Conservation (phyloP, 257 asterid species). For the Capsicum baccatum region DNA sequence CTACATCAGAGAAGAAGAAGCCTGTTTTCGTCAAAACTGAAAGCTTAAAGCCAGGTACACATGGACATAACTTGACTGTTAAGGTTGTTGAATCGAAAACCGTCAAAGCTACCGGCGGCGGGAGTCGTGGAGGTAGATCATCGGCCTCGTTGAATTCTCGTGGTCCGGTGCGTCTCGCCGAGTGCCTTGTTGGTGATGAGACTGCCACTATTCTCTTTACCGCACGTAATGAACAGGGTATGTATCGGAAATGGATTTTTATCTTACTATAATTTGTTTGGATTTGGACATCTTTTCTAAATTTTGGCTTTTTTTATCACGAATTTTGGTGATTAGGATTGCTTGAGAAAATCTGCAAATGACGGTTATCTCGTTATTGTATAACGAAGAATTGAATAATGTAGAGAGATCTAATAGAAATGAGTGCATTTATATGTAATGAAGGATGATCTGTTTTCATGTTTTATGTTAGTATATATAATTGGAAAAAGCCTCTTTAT, state of each 20-base stretch:
- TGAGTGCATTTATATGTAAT: background rate
- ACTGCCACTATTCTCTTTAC: conserved; percentile 48
- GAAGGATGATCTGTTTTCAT: conserved; percentile 14
- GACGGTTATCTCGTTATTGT: background rate
- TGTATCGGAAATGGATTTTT: background rate
- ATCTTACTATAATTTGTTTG: background rate
- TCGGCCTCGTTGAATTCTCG: conserved; percentile 39
- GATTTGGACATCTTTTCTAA: background rate
- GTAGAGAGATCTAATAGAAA: background rate
- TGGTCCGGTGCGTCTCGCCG: conserved; percentile 40
- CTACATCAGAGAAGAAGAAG: conserved; percentile 42
- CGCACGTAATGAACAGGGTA: conserved; percentile 53
- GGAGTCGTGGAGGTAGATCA: conserved; percentile 32
- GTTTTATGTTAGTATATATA: background rate
- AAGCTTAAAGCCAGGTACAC: conserved; percentile 50
- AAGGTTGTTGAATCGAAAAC: conserved; percentile 46
- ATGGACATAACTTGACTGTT: conserved; percentile 50
- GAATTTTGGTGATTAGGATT: background rate
- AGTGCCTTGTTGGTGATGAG: conserved; percentile 52
- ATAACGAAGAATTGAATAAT: background rate
- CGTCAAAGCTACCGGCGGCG: conserved; percentile 31
- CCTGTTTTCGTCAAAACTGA: conserved; percentile 50
- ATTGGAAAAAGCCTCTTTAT: background rate
- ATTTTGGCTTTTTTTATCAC: background rate
- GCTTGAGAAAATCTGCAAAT: conserved; percentile 7